Evolutionary conservation across 163 green algal genomes (phyloP), one percentile per base, ranked within the genome.

Genomic region (Coccomyxa subellipsoidea): DNA sequence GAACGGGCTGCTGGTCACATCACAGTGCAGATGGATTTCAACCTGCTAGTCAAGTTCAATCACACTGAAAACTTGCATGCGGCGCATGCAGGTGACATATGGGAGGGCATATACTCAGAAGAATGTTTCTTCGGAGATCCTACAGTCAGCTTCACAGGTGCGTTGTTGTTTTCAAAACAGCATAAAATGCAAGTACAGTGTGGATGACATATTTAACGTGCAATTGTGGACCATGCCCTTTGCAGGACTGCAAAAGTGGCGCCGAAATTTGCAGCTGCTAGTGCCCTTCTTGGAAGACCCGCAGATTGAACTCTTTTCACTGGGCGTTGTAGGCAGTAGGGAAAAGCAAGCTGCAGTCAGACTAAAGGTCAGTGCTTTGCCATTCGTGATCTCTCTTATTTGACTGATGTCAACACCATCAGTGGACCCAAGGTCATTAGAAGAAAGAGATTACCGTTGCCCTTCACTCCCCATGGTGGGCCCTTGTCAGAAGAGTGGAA

Each of bases 51-150:
- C n/a, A n/a, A n/a, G n/a, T n/a, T n/a, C n/a, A n/a, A n/a, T n/a
- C n/a, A n/a, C n/a, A n/a, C n/a, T n/a, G n/a, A n/a, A n/a, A n/a
- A n/a, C n/a, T n/a, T n/a, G n/a, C n/a, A n/a, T n/a, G n/a, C n/a
- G n/a, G n/a, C n/a, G 15, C 47, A 59, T 73, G 66, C 66, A 73
- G 66, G 66, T 36, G 66, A 73, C 66, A 73, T 73, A 32, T 73
- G 66, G 66, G 66, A 73, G 4, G 66, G 66, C 66, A n/a, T 73
- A 8, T 73, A 73, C n/a, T 32, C 66, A 73, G 66, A 73, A 23
- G 4, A 34, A 10, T 73, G 66, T 23, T 73, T 34, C 27, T 73
- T 73, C 32, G 66, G 66, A 8, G 66, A 73, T 73, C 66, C 66
- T 23, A 73, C 66, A 18, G 66, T 73, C 10, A 73, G 66, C 66